A percentile compares a stretch with the other conserved stretches of the same genome.
Evolutionary conservation across 2,329 filamentous ascomycete genomes (phyloP).

Genomic region (Dactylonectria macrodidyma): DNA sequence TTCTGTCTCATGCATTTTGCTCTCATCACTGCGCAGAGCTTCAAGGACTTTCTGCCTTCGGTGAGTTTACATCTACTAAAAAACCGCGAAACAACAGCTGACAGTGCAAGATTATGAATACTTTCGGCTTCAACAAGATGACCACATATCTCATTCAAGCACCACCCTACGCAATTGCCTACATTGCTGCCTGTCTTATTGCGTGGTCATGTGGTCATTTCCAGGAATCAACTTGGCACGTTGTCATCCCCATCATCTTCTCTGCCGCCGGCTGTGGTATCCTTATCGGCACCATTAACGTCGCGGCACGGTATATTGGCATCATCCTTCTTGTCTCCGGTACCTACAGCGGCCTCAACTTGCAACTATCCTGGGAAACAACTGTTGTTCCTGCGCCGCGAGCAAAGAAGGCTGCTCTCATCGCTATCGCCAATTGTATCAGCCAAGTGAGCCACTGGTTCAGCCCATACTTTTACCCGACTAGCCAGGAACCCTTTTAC

Average conservation of each 20-base stretch:
- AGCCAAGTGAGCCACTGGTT: conserved; percentile 59
- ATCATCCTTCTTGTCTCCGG: conserved; percentile 58
- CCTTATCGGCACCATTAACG: conserved; percentile 58
- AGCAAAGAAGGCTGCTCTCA: conserved; percentile 58
- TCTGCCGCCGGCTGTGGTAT: conserved; percentile 58
- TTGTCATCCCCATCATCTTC: conserved; percentile 55
- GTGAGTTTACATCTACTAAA: conserved; percentile 23
- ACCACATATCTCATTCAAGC: conserved; percentile 59
- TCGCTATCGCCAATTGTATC: conserved; percentile 59
- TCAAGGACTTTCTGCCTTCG: conserved; percentile 62
- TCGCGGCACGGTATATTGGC: conserved; percentile 58
- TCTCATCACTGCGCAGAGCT: conserved; percentile 59
- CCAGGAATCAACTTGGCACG: conserved; percentile 49
- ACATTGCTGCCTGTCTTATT: conserved; percentile 54
- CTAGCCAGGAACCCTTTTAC: conserved; percentile 50
- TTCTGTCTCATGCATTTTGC: conserved; percentile 58
- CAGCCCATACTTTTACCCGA: conserved; percentile 56
- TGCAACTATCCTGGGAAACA: conserved; percentile 60
- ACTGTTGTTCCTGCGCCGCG: conserved; percentile 57
- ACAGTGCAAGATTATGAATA: conserved; percentile 45
- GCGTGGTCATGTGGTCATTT: conserved; percentile 57
- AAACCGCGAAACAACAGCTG: background rate
- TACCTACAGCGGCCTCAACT: conserved; percentile 57
- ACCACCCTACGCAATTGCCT: conserved; percentile 59
- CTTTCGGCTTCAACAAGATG: conserved; percentile 46